Percentiles rank a stretch among this genome's conserved stretches.
phyloP scores from a whole-genome alignment of 1,284 basidiomycete genomes.

The Vanrija sp. region DNA sequence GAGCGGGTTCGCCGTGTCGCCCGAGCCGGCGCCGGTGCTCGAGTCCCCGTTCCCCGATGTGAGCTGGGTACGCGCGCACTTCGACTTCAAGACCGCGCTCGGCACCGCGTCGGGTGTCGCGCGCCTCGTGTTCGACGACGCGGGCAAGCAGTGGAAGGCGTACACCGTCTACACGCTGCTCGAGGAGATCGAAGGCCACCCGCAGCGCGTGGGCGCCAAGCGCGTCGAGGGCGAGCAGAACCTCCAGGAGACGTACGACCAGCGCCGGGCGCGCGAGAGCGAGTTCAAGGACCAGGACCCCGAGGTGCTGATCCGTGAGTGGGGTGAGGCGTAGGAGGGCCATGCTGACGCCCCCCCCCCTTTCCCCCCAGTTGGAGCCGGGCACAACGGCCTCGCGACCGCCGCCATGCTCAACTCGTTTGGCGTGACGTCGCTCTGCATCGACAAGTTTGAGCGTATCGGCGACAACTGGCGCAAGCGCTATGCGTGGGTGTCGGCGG shows the following conservation, averaged over 20 bases:
- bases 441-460: slow-evolving; percentile 57
- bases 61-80: slow-evolving; percentile 59
- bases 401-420: slow-evolving; percentile 60
- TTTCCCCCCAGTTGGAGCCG: slow-evolving; percentile 58
- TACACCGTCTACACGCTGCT: slow-evolving; percentile 60
- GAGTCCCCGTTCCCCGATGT: slow-evolving; percentile 57
- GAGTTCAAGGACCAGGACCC: slow-evolving; percentile 51
- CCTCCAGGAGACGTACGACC: slow-evolving; percentile 30
- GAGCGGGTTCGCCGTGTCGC: slow-evolving; percentile 50
- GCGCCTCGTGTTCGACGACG: slow-evolving; percentile 55
- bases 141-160: slow-evolving; percentile 56
- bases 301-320: slow-evolving; percentile 43
- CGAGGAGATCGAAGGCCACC: slow-evolving; percentile 57
- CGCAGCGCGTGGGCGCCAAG: slow-evolving; percentile 51
- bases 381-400: slow-evolving; percentile 61
- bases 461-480: slow-evolving; percentile 61
- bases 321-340: background rate
- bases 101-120: slow-evolving; percentile 57
- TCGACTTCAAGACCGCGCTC: slow-evolving; percentile 58
- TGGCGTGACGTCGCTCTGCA: slow-evolving; percentile 55
- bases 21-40: slow-evolving; percentile 45
- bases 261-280: slow-evolving; percentile 40
- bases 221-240: slow-evolving; percentile 42
- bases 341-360: background rate
- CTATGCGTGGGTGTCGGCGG: slow-evolving; percentile 53